Conservation (phyloP, 2,329 filamentous ascomycete species). For the Pyrenochaeta sp. region DNA sequence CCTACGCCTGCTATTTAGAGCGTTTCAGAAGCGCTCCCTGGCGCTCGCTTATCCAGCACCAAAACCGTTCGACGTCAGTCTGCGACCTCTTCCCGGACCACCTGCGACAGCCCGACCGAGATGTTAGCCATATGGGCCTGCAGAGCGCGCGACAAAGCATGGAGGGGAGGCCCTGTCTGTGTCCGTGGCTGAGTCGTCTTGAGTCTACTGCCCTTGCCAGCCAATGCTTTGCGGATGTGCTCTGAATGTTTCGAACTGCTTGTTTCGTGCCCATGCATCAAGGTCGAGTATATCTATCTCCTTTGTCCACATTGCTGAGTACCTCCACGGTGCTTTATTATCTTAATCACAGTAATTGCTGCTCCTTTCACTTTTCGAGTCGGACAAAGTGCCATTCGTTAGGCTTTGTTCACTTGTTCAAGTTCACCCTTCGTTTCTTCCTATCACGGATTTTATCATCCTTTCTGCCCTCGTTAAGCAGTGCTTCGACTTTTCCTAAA, state of each 20-base stretch:
- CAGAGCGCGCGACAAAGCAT: constrained; percentile 45
- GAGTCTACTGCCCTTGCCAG: constrained; percentile 18
- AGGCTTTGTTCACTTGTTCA: constrained; percentile 43
- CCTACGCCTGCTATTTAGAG: constrained; percentile 29
- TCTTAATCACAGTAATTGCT: constrained; percentile 24
- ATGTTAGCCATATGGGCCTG: constrained; percentile 26
- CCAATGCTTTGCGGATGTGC: constrained; percentile 16
- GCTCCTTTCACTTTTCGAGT: constrained; percentile 28
- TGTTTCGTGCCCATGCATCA: constrained; percentile 36
- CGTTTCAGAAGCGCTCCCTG: constrained; percentile 42
- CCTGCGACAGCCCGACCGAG: constrained; percentile 20
- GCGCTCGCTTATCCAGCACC: constrained; percentile 25
- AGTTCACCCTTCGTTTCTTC: constrained; percentile 33
- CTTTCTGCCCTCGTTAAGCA: constrained; percentile 32
- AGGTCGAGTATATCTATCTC: constrained; percentile 35
- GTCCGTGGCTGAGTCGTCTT: constrained; percentile 39
- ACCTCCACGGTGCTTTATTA: constrained; percentile 21
- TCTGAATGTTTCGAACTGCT: constrained; percentile 29
- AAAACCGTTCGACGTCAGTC: constrained; percentile 26
- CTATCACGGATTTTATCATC: constrained; percentile 22
- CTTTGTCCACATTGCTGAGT: constrained; percentile 21
- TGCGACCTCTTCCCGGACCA: constrained; percentile 20
- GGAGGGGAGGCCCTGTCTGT: constrained; percentile 22
- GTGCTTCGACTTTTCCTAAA: constrained; percentile 23
- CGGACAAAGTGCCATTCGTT: constrained; percentile 50